phyloP scores from a whole-genome alignment of 345 rosid species.

The Brassica rapa region DNA sequence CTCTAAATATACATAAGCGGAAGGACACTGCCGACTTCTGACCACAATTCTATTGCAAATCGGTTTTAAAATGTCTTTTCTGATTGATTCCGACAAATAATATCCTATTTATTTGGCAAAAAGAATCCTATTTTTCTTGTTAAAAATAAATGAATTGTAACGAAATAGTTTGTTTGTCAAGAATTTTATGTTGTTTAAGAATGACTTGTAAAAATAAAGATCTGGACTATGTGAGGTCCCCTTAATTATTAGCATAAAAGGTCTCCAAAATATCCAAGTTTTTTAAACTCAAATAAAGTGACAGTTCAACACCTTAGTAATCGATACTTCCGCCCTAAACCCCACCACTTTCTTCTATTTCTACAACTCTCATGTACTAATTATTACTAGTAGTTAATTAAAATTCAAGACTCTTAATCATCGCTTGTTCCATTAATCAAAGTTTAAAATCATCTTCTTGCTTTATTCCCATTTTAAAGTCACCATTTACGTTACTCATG shows the following conservation, averaged over 20 bases:
- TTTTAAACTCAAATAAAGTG: conserved; percentile 4
- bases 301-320: conserved; percentile 30
- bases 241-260: neutral
- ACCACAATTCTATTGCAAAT: neutral
- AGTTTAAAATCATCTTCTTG: conserved; percentile 26
- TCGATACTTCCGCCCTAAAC: conserved; percentile 14
- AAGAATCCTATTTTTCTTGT: neutral
- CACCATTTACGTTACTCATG: conserved; percentile 38
- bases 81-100: neutral
- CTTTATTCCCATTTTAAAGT: conserved; percentile 35
- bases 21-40: neutral
- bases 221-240: neutral
- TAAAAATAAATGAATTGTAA: neutral
- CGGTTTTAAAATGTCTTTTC: neutral
- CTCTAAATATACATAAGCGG: neutral
- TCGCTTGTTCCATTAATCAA: conserved; percentile 27
- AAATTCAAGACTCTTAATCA: conserved; percentile 23
- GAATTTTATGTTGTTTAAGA: neutral
- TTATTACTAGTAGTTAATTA: conserved; percentile 12
- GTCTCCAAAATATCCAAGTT: neutral
- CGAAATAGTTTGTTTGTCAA: neutral
- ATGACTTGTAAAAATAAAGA: neutral
- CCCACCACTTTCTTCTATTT: conserved; percentile 32
- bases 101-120: no score
- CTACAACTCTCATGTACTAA: conserved; percentile 8